Base-by-base conservation (phyloP, 371 early-diverging fungal species). In the Mucor saturninus region DNA sequence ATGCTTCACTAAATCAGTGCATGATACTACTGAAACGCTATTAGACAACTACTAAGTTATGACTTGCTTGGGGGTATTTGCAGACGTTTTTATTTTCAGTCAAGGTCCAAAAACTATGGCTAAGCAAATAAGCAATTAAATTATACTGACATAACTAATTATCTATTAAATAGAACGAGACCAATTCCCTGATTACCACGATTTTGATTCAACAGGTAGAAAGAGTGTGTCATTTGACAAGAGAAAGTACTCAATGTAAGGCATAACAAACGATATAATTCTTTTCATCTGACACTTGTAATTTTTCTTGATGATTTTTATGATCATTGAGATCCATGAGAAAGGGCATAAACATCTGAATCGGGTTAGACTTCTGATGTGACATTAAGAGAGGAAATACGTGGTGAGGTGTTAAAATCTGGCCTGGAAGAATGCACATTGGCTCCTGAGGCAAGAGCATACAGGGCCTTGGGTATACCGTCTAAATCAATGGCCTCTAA, bases 401-500 rank as follows among this genome's bases (percentile, higher is more conserved):
- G 55, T 9, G 46, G 46, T 1, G 39, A 48, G 7, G 40, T 49
- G 45, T 29, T 45, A 15, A 8, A 15, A 32, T 54, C 26, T 3
- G 64, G 54, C 9, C 63, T 49, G 14, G 62, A 53, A 28, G 64
- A 49, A 40, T 83, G 78, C 5, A 80, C 64, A 53, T 79, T 64
- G 2, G 71, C 79, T n/a, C 75, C 79, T 6, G 71, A 48, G 4
- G 77, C 76, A 21, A 79, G 59, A 4, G 81, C 83, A 56, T 74
- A 59, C 54, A 83, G 51, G 10, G 79, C 79, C 6, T 42, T 59
- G 8, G 73, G 68, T 10, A 80, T 74, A 60, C 79, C 75, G 51
- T 83, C 76, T 0, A 35, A 21, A 35, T 74, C 75, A 38, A 83
- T 69, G 4, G 83, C 79, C 1, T 75, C 61, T 32, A 74, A 75